These are phyloP conservation scores for Neobulgaria alba DNA, from an alignment of 2,329 filamentous ascomycete species.

Conservation along the genomic window DNA sequence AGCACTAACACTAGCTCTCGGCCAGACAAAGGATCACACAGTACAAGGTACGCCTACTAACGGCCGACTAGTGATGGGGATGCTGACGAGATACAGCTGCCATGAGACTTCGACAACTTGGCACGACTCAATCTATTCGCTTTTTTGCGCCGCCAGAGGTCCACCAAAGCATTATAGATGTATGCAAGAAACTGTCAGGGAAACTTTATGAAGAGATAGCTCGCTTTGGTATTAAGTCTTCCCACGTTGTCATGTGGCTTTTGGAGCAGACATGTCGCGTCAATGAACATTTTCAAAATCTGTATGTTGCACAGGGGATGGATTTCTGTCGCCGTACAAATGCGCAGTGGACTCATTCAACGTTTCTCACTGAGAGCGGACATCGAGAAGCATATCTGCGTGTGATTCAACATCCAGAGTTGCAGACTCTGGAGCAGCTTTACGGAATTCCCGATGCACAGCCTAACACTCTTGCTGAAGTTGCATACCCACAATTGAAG, in stretches of 20 bases:
- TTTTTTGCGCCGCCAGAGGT: conserved; percentile 26
- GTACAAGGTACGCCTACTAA: conserved; percentile 35
- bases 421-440: conserved; percentile 47
- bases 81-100: conserved; percentile 37
- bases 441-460: conserved; percentile 36
- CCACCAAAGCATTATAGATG: conserved; percentile 44
- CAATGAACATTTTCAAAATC: conserved; percentile 48
- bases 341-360: conserved; percentile 34
- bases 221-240: conserved; percentile 6
- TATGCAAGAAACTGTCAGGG: conserved; percentile 25
- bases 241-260: conserved; percentile 52
- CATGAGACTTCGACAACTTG: conserved; percentile 55
- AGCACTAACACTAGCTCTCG: conserved; percentile 15
- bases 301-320: conserved; percentile 50
- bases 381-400: conserved; percentile 34
- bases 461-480: conserved; percentile 1
- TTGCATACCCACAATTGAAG: conserved; percentile 22
- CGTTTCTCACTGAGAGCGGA: conserved; percentile 33
- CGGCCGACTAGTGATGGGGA: not conserved
- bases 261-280: conserved; percentile 52
- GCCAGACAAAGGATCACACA: conserved; percentile 32
- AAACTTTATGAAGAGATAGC: conserved; percentile 6
- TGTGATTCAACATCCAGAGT: conserved; percentile 42
- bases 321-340: conserved; percentile 51
- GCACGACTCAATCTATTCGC: conserved; percentile 25